Base-by-base conservation (phyloP, 2,329 filamentous ascomycete genomes). In the Aphanoascus verrucosus region DNA sequence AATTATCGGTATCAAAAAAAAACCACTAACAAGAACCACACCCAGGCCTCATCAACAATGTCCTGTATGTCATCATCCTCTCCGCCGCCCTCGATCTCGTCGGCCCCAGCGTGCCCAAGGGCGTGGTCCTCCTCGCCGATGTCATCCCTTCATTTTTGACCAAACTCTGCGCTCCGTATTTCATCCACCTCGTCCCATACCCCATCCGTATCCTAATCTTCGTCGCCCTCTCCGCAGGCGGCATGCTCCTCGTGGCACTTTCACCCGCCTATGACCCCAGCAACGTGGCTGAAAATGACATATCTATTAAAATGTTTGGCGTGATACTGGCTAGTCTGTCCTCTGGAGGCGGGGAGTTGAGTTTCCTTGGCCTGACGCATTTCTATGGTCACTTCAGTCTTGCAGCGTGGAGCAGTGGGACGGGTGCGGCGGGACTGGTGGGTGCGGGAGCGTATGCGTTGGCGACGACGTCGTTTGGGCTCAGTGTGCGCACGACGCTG, bases 41-140 rank as follows among this genome's bases (percentile, higher is more conserved):
- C 15, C 41, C n/a, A 91, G 88, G 88, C 50, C 74, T 93, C 15
- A 93, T 97, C 67, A 97, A 98, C 72, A 97, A 97, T 73, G 88
- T 97, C 61, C 85, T 96, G 72, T 97, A 96, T 71, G 91, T 97
- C 53, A 87, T 97, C 68, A 93, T 97, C 66, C 85, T 98, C 63
- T 94, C 89, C 31, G 87, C 93, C 35, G 93, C 93, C 2, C 86
- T 96, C 63, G 93, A 98, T 65, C 86, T 98, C 57, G 93, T 97
- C 62, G 91, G 91, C 35, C 84, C 87, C 32, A 69, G 76, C 59
- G 77, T 96, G 1, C 93, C 93, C 48, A 97, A 97, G 69, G 88
- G 87, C 61, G 80, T 94, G 54, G 91, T 98, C 53, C 83, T 97
- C 52, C 86, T 97, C 57, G 89, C 89, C 67, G 89, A 96, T 68